phyloP scores from a whole-genome alignment of 371 early-diverging fungal species.

The Mortierella sp. region DNA sequence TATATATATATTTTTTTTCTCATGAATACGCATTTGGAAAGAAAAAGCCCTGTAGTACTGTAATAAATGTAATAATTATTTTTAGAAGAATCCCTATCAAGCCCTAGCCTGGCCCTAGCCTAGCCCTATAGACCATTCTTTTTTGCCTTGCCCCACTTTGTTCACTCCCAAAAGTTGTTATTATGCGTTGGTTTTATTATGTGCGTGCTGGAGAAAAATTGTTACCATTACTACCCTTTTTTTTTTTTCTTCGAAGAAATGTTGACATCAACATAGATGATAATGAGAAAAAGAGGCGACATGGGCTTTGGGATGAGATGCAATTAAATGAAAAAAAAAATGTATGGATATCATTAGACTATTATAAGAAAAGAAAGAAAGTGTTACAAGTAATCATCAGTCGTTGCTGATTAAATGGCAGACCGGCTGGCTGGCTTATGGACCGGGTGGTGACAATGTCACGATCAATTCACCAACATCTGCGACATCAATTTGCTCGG shows the following conservation, averaged over 20 bases:
- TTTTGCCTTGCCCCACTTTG: too few species aligned
- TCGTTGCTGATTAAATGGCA: not conserved
- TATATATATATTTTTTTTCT: too few species aligned
- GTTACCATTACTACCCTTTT: not conserved
- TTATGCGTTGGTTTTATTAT: too few species aligned
- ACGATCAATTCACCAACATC: slow-evolving; percentile 54
- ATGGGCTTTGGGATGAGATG: not conserved
- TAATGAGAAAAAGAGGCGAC: not conserved
- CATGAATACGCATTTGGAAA: too few species aligned
- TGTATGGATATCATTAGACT: not conserved
- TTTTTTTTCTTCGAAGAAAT: not conserved
- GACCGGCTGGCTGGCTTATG: not conserved
- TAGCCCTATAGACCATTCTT: too few species aligned
- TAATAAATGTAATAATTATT: too few species aligned
- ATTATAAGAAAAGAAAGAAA: slow-evolving; percentile 5
- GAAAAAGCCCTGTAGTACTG: too few species aligned
- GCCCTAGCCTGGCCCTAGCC: too few species aligned
- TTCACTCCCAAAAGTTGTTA: too few species aligned
- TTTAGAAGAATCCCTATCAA: too few species aligned
- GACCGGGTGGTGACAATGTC: slow-evolving; percentile 29
- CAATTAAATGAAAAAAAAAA: not conserved
- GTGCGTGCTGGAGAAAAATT: not conserved
- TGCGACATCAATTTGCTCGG: slow-evolving; percentile 48
- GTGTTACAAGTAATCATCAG: not conserved
- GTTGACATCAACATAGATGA: not conserved